Percentiles rank a stretch among this genome's conserved stretches.
These are phyloP conservation scores for Postia placenta DNA, from an alignment of 768 basidiomycete species.

Conservation along the genomic window DNA sequence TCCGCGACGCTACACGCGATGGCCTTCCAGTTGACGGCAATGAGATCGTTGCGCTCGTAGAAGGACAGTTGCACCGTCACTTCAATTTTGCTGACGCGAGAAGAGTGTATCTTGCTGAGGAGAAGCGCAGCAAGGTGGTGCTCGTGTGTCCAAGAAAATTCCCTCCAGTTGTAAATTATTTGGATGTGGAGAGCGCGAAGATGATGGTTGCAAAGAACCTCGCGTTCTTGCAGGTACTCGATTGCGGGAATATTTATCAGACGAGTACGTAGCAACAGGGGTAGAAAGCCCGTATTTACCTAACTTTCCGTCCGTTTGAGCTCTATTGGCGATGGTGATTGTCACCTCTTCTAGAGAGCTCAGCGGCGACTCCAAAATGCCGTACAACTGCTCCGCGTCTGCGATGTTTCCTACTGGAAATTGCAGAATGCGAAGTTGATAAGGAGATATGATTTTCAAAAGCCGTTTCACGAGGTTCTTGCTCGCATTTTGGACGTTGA, in stretches of 20 bases:
- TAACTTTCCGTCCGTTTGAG: background rate
- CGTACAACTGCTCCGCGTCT: background rate
- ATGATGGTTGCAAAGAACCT: background rate
- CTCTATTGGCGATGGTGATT: background rate
- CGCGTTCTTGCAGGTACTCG: background rate
- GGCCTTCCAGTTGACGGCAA: background rate
- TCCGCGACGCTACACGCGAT: background rate
- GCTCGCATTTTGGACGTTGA: too few species aligned
- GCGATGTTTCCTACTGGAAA: background rate
- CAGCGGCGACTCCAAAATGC: background rate
- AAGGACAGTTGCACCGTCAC: background rate
- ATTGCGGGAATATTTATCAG: too few species aligned
- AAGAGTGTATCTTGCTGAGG: background rate
- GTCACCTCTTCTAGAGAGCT: background rate
- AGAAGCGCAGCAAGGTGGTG: background rate
- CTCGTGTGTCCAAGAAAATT: background rate
- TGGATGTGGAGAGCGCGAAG: background rate
- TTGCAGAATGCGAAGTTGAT: too few species aligned
- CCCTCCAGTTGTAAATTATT: background rate
- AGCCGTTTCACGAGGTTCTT: too few species aligned
- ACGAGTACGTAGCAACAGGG: background rate
- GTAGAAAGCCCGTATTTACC: background rate
- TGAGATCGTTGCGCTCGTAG: background rate
- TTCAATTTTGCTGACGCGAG: background rate
- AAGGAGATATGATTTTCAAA: too few species aligned